phyloP scores from a whole-genome alignment of 331 rosid species.

The Pyrus hybrid region DNA sequence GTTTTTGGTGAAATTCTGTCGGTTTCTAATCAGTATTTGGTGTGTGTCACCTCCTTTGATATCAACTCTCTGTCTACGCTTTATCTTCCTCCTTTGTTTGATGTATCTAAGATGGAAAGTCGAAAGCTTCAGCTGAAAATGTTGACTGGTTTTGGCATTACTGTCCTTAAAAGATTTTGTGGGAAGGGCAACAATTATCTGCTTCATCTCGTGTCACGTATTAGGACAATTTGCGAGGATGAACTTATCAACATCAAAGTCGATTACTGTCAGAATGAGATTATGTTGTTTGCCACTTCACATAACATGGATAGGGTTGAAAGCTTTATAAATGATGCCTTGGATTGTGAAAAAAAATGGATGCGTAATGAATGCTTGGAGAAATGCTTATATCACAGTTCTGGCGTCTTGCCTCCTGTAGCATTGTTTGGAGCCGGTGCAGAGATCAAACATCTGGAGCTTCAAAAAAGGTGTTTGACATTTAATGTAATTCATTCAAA shows the following conservation, averaged over 20 bases:
- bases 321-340: constrained; percentile 26
- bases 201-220: constrained; percentile 38
- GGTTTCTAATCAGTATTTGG: constrained; percentile 53
- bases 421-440: constrained; percentile 96
- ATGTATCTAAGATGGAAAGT: constrained; percentile 46
- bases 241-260: constrained; percentile 65
- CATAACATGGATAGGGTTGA: constrained; percentile 41
- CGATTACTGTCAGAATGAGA: constrained; percentile 42
- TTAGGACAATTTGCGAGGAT: constrained; percentile 47
- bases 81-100: constrained; percentile 57
- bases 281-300: constrained; percentile 53
- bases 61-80: constrained; percentile 38
- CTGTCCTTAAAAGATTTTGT: constrained; percentile 71
- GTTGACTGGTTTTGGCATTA: constrained; percentile 62
- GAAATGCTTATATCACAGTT: constrained; percentile 63
- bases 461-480: constrained; percentile 64
- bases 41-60: constrained; percentile 71
- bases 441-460: constrained; percentile 85
- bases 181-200: constrained; percentile 62
- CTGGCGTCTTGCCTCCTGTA: constrained; percentile 49
- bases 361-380: constrained; percentile 66
- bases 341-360: constrained; percentile 56
- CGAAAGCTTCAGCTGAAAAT: constrained; percentile 44
- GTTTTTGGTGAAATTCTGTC: constrained; percentile 84
- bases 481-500: constrained; percentile 59